phyloP scores from a whole-genome alignment of 202 grass and related monocot species.

The Sporobolus alterniflorus region DNA sequence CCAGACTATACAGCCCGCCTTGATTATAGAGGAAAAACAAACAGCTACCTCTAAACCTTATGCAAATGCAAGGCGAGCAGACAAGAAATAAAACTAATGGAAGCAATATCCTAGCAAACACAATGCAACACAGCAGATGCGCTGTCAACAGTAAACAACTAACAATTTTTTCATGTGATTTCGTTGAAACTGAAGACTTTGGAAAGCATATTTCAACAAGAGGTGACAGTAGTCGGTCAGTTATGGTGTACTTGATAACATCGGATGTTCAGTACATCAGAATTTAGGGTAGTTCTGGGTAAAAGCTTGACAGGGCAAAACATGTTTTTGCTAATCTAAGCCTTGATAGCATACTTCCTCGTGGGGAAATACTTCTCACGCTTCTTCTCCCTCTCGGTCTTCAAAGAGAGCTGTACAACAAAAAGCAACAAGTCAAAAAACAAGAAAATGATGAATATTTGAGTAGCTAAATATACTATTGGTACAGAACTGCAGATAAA shows the following conservation, averaged over 20 bases:
- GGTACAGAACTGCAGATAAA: neutral
- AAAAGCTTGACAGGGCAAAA: conserved; percentile 42
- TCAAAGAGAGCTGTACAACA: conserved; percentile 60
- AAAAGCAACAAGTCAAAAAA: conserved; percentile 1
- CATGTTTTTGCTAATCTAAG: conserved; percentile 53
- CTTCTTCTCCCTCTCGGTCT: conserved; percentile 77
- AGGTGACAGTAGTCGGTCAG: conserved; percentile 16
- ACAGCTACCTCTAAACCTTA: no score
- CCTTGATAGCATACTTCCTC: conserved; percentile 90
- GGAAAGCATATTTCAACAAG: neutral
- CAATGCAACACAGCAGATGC: no score
- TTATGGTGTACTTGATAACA: conserved; percentile 40
- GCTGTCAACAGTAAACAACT: no score
- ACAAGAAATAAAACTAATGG: no score
- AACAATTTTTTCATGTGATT: neutral
- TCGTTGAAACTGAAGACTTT: neutral
- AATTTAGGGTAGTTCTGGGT: conserved; percentile 11
- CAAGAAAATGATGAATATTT: neutral
- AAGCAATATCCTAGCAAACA: no score
- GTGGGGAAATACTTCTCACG: conserved; percentile 69
- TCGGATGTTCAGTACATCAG: conserved; percentile 22
- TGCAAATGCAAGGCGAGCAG: no score
- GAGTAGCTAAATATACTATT: neutral
- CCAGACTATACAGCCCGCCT: no score
- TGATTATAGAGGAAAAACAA: no score